phyloP scores from a whole-genome alignment of 163 green algal species.

The Volvox carteri region DNA sequence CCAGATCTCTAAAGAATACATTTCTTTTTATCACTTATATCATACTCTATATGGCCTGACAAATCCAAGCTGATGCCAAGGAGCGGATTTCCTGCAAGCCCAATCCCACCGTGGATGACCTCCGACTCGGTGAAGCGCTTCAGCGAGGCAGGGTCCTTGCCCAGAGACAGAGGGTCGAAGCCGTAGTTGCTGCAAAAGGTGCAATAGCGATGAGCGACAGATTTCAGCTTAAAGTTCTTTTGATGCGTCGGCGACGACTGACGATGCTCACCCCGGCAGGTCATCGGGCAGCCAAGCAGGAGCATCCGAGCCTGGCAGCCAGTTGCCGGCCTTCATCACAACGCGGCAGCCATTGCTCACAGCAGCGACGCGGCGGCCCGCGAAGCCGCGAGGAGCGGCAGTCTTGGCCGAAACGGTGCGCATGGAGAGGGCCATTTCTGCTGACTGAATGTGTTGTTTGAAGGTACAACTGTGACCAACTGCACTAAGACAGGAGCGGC shows the following conservation, averaged over 20 bases:
- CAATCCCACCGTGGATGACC: slow-evolving; percentile 73
- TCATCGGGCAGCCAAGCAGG: slow-evolving; percentile 57
- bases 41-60: not conserved
- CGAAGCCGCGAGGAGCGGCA: slow-evolving; percentile 46
- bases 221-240: not conserved
- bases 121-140: slow-evolving; percentile 88
- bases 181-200: slow-evolving; percentile 70
- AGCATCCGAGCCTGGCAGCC: slow-evolving; percentile 55
- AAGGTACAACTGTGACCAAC: slow-evolving; percentile 30
- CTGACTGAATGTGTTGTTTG: not conserved
- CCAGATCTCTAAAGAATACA: too few species aligned
- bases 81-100: too few species aligned
- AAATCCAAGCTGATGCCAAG: too few species aligned
- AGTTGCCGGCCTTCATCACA: slow-evolving; percentile 59
- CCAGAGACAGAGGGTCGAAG: slow-evolving; percentile 85
- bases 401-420: slow-evolving; percentile 43
- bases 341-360: slow-evolving; percentile 48
- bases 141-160: slow-evolving; percentile 78
- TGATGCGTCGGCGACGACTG: not conserved
- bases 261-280: slow-evolving; percentile 48
- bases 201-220: not conserved
- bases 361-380: slow-evolving; percentile 31
- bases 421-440: slow-evolving; percentile 57
- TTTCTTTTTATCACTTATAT: not conserved
- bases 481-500: too few species aligned